Conservation (phyloP, 345 rosid species). For the Litchi chinensis region DNA sequence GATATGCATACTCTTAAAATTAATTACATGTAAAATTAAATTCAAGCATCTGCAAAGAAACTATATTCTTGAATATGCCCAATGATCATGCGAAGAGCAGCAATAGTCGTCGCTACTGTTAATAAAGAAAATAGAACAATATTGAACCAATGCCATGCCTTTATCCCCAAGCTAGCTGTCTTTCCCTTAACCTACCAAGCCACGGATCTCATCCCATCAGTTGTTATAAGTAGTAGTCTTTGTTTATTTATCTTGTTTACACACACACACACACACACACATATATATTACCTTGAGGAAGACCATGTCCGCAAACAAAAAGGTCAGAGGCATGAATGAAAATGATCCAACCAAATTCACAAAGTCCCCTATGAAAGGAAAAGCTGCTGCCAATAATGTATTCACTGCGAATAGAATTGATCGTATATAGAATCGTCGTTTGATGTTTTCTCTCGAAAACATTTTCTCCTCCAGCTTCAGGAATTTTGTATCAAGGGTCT, state of each 20-base stretch:
- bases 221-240: background rate
- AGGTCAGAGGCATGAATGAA: conserved; percentile 35
- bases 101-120: conserved; percentile 23
- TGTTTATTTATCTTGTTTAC: background rate
- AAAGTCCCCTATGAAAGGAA: conserved; percentile 47
- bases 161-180: conserved; percentile 21
- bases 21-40: background rate
- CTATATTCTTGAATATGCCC: conserved; percentile 21
- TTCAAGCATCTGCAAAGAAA: conserved; percentile 30
- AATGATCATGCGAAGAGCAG: conserved; percentile 28
- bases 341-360: conserved; percentile 39
- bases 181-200: conserved; percentile 27
- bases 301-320: conserved; percentile 34
- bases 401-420: conserved; percentile 17
- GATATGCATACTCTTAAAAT: no score
- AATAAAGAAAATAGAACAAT: conserved; percentile 21
- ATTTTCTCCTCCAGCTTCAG: conserved; percentile 24
- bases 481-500: conserved; percentile 39
- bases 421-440: conserved; percentile 21
- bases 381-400: conserved; percentile 35
- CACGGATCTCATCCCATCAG: background rate
- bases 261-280: no score
- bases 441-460: conserved; percentile 24
- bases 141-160: conserved; percentile 37
- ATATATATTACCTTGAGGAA: conserved; percentile 29